Evolutionary conservation across 2,329 filamentous ascomycete genomes (phyloP).

Genomic region (Trichoderma gracile): DNA sequence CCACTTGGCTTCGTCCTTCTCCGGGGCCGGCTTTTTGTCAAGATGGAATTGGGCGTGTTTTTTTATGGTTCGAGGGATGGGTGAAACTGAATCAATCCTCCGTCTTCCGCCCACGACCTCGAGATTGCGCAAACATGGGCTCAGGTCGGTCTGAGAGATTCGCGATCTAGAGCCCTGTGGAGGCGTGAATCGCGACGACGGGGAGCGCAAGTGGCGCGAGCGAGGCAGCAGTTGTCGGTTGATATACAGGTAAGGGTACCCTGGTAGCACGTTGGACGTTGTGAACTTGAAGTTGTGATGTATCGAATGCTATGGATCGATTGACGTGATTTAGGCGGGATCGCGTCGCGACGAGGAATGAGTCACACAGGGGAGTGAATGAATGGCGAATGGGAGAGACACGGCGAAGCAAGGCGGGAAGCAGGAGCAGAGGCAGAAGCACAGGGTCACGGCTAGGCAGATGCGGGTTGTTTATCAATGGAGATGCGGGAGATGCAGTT

Average conservation of each 20-base stretch:
- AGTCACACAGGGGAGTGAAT: constrained; percentile 13
- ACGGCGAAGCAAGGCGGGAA: neutral
- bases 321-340: constrained; percentile 10
- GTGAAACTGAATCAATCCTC: neutral
- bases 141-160: neutral
- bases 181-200: constrained; percentile 12
- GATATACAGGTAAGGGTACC: too few relatives aligned
- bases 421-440: neutral
- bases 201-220: constrained; percentile 13
- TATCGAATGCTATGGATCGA: neutral
- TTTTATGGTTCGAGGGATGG: neutral
- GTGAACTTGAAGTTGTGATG: too few relatives aligned
- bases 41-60: too few relatives aligned
- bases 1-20: neutral
- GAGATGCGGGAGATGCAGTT: constrained; percentile 6
- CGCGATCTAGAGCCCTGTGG: neutral
- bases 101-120: neutral
- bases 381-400: constrained; percentile 5
- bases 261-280: too few relatives aligned
- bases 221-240: constrained; percentile 10
- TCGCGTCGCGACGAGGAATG: constrained; percentile 9
- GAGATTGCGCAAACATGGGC: neutral
- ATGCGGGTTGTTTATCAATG: neutral
- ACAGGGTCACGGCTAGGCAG: constrained; percentile 14
- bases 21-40: neutral